Evolutionary conservation across 2,329 filamentous ascomycete genomes (phyloP), one percentile per base, ranked within the genome.

Genomic region (Epicoccum sorghinum): DNA sequence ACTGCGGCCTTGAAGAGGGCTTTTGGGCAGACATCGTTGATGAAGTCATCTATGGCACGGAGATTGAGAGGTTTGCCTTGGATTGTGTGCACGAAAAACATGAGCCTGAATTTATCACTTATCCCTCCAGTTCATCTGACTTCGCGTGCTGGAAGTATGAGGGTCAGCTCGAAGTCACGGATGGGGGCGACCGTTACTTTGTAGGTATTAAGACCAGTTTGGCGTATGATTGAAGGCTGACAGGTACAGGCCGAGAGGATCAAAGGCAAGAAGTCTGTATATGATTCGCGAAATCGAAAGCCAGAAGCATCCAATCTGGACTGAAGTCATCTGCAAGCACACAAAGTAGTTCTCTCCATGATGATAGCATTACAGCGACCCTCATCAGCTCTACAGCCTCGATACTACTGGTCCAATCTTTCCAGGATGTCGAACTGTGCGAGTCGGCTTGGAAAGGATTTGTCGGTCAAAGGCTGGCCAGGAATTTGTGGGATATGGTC

Each of bases 11-110:
- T 2, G 29, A 41, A 6, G 30, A 45, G 7, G 68, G 68, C 8
- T 8, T 33, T 2, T 72, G 70, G 68, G 59, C 61, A 7, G 62
- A 67, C 10, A 14, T 72, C 22, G 66, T 70, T 1, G 63, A 70
- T 24, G 60, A 70, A 22, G 60, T 70, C 4, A 35, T 70, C 4
- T 61, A 59, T 22, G 55, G 50, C 14, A 59, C 67, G 1, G 47
- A 39, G 7, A 61, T 70, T 4, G 8, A 25, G 2, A 39, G 42
- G 1, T 72, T 71, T 35, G 29, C 35, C 1, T 44, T 72, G 22
- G 38, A 65, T 18, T 36, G 13, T 7, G 69, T 70, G 38, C 57
- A 66, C 27, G 67, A 72, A 29, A 50, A 13, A 22, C 14, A 14
- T 36, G 5, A 3, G 38, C 22, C 13, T 18, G 5, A 13, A 37